phyloP scores from a whole-genome alignment of 305 asterid species.

The Petunia hybrid region DNA sequence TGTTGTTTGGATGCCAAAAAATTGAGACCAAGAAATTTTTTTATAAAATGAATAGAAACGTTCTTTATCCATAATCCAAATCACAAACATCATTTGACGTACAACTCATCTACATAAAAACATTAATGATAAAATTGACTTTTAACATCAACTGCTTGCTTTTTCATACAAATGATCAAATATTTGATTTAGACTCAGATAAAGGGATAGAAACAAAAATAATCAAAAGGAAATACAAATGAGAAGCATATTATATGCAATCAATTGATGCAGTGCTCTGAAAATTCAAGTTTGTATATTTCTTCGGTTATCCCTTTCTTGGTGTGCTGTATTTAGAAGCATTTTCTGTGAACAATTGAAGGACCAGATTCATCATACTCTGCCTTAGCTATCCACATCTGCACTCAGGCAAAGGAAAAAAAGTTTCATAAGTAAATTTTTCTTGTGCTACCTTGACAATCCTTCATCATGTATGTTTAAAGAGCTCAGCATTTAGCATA shows the following conservation, averaged over 20 bases:
- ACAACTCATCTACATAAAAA: slow-evolving; percentile 54
- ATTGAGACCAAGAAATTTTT: too few species aligned
- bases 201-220: slow-evolving; percentile 37
- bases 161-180: slow-evolving; percentile 49
- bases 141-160: slow-evolving; percentile 39
- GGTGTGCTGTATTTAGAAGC: slow-evolving; percentile 56
- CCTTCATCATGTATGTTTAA: not conserved
- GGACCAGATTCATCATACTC: slow-evolving; percentile 79
- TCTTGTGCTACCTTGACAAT: not conserved
- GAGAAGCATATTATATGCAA: slow-evolving; percentile 49
- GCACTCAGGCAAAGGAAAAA: slow-evolving; percentile 35
- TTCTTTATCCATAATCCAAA: slow-evolving; percentile 32
- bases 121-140: slow-evolving; percentile 42
- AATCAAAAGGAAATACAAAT: slow-evolving; percentile 44
- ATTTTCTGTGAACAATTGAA: slow-evolving; percentile 78
- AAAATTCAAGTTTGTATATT: slow-evolving; percentile 27
- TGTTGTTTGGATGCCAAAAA: too few species aligned
- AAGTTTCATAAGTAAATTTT: not conserved
- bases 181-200: slow-evolving; percentile 36
- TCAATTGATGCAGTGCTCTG: slow-evolving; percentile 20
- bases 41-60: slow-evolving; percentile 27
- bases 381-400: slow-evolving; percentile 89
- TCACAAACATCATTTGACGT: slow-evolving; percentile 28
- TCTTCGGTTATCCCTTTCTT: slow-evolving; percentile 28
- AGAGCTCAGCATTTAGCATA: not conserved